Percentiles rank a stretch among this genome's conserved stretches.
Evolutionary conservation across 257 asterid genomes (phyloP).

Genomic region (Solanum etuberosum): DNA sequence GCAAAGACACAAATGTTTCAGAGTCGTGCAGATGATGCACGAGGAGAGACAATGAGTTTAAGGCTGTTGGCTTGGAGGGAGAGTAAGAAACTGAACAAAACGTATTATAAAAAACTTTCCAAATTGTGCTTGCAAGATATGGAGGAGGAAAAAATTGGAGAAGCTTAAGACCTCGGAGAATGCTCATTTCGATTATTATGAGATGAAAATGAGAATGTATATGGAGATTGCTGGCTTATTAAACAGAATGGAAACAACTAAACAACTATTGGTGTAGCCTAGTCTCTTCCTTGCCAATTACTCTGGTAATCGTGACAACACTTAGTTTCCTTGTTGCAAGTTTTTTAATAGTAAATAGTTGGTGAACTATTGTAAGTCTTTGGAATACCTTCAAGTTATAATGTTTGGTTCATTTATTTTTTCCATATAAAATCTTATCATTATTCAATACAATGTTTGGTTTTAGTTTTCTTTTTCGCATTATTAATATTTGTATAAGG

Average conservation of each 20-base stretch:
- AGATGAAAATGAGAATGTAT: conserved; percentile 88
- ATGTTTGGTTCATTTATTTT: not conserved
- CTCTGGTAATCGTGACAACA: not conserved
- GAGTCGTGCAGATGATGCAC: conserved; percentile 72
- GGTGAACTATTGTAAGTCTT: not conserved
- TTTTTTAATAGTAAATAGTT: not conserved
- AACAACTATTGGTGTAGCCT: conserved; percentile 49
- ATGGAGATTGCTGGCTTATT: conserved; percentile 78
- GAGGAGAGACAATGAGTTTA: conserved; percentile 50
- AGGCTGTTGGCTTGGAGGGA: conserved; percentile 42
- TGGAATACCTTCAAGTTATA: not conserved
- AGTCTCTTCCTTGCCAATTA: not conserved
- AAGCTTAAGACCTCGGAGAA: conserved; percentile 63
- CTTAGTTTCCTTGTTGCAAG: not conserved
- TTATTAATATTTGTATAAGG: not conserved
- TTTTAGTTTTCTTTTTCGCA: not conserved
- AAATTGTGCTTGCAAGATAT: conserved; percentile 54
- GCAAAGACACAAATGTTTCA: conserved; percentile 84
- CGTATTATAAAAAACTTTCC: conserved; percentile 48
- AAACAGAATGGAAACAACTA: conserved; percentile 83
- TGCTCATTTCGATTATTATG: conserved; percentile 64
- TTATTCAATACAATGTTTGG: not conserved
- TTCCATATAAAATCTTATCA: not conserved
- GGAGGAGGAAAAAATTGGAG: conserved; percentile 47
- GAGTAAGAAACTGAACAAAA: conserved; percentile 56